Conservation (phyloP, 805 yeast species). For the Alloascoidea africana region DNA sequence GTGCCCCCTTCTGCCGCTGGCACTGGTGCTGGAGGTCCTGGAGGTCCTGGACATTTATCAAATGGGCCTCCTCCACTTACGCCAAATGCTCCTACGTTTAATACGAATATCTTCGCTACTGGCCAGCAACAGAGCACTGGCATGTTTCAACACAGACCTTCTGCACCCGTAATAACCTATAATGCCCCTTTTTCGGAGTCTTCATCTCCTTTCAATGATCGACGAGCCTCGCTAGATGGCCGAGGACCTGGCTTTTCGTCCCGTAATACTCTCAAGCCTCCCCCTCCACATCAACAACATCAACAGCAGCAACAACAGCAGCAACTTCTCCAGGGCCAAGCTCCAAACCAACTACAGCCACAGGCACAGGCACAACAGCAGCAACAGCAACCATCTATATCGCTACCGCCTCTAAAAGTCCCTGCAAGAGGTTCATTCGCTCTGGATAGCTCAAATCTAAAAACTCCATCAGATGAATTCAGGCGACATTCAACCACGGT, state of each 20-base stretch:
- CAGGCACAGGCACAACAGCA: conserved; percentile 3
- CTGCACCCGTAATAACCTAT: conserved; percentile 4
- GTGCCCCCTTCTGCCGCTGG: conserved; percentile 7
- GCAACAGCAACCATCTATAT: conserved; percentile 2
- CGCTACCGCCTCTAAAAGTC: conserved; percentile 6
- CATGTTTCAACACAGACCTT: conserved; percentile 4
- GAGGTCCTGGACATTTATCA: background rate
- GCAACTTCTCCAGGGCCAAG: conserved; percentile 2
- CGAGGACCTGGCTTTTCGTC: conserved; percentile 3
- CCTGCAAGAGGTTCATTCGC: conserved; percentile 11
- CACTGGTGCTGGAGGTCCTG: conserved; percentile 8
- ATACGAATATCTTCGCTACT: conserved; percentile 10
- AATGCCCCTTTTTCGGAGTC: conserved; percentile 2
- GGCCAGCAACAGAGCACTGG: conserved; percentile 8
- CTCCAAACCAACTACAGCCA: conserved; percentile 3
- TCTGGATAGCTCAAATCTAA: conserved; percentile 3
- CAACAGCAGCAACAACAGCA: background rate
- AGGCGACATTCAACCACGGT: too few relatives aligned
- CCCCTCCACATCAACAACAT: conserved; percentile 2
- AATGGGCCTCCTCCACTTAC: background rate
- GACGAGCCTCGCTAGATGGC: conserved; percentile 2
- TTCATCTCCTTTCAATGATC: conserved; percentile 1
- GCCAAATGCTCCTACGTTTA: too few relatives aligned
- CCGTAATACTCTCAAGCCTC: conserved; percentile 1
- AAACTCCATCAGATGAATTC: conserved; percentile 4